Base-by-base conservation (phyloP, 805 yeast species). In the Ogataea nonfermentans region DNA sequence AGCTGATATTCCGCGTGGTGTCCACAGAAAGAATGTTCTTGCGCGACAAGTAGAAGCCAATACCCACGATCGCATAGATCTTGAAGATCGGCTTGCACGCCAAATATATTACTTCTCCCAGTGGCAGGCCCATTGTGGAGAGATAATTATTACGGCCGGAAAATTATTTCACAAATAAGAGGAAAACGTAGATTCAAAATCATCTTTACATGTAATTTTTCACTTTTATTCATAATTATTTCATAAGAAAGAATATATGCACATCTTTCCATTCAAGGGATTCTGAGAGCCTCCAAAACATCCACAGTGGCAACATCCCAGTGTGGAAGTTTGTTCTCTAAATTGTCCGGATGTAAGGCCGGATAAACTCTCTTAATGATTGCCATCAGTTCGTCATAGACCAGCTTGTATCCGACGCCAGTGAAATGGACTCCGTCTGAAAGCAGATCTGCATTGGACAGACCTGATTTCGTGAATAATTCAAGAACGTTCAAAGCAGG, bases 31-130 rank as follows among this genome's bases (percentile, higher is more conserved):
- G 64, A 17, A 84, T 73, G 51, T 84, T 80, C 48, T 63, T 70
- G 44, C 69, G 75, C 3, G 91, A 85, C 6, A 88, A 62, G 28
- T 68, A 57, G 48, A 68, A 83, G 9, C 96, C 96, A 10, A 79
- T 62, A 4, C 71, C 78, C 4, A 84, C 74, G 55, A 84, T 81
- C 49, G 84, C 63, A 53, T 86, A 84, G 48, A 87, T 84, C 61
- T 88, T 88, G 62, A 86, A 71, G 42, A 87, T 81, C n/a, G 96
- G 96, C 66, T 86, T 87, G 40, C 83, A 81, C 0, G 95, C 78
- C 16, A 86, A 73, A 63, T 83, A 87, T 5, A 88, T 81, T 25
- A 86, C 78, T 27, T 71, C 70, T 12, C 93, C 91, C 23, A 81
- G 51, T 2, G 70, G 37, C 9, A 52, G 32, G 19, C 43, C 35